These are phyloP conservation scores for Debaryomyces udenii DNA, from an alignment of 1,139 yeast species.

Conservation along the genomic window DNA sequence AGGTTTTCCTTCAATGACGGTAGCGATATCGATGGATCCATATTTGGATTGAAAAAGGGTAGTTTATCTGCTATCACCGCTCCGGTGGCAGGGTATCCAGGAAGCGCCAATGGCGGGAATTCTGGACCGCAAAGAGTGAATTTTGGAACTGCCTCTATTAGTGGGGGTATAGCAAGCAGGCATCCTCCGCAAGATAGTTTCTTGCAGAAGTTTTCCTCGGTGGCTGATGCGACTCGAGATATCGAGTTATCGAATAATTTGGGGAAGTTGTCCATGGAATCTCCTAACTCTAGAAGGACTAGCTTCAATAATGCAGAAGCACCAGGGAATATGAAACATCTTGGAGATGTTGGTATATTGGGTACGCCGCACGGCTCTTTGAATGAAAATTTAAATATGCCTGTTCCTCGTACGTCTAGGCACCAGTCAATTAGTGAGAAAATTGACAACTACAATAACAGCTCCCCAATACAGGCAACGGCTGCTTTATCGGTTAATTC, in stretches of 20 bases:
- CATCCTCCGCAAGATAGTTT: conserved; percentile 55
- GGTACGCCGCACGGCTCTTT: conserved; percentile 51
- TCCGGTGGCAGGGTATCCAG: conserved; percentile 32
- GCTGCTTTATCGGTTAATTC: conserved; percentile 42
- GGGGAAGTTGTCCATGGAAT: conserved; percentile 35
- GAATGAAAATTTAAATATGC: conserved; percentile 54
- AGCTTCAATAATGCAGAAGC: conserved; percentile 40
- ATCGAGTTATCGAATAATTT: conserved; percentile 52
- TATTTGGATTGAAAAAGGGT: conserved; percentile 52
- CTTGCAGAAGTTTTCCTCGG: conserved; percentile 68
- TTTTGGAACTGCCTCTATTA: conserved; percentile 64
- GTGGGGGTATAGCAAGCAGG: conserved; percentile 57
- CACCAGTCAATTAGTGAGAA: conserved; percentile 68
- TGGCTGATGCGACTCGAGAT: conserved; percentile 80
- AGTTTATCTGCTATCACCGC: conserved; percentile 52
- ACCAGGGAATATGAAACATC: conserved; percentile 18
- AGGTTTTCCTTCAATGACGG: conserved; percentile 47
- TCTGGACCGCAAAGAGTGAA: conserved; percentile 25
- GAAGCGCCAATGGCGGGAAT: conserved; percentile 14
- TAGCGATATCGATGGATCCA: conserved; percentile 44
- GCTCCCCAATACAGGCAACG: conserved; percentile 52
- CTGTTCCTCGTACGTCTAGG: conserved; percentile 41
- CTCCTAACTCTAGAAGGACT: conserved; percentile 45
- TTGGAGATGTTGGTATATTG: conserved; percentile 22
- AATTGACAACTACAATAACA: conserved; percentile 58